These are phyloP conservation scores for Yamadazyma scolyti DNA, from an alignment of 805 yeast species.

Conservation along the genomic window DNA sequence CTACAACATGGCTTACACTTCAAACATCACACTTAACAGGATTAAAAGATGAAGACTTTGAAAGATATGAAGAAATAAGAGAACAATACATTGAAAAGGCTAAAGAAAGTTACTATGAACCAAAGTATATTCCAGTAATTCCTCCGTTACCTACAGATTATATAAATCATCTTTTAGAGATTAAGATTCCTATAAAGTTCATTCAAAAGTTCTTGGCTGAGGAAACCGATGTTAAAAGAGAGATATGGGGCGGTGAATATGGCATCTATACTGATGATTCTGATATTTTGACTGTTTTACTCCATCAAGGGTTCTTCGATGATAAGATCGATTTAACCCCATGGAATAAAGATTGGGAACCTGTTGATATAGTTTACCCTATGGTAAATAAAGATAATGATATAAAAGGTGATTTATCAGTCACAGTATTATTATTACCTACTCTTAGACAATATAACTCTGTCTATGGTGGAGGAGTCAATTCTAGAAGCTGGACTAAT, in stretches of 20 bases:
- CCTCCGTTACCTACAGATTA: conserved; percentile 37
- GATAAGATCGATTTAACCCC: conserved; percentile 26
- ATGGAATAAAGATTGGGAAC: conserved; percentile 30
- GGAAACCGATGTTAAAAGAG: conserved; percentile 25
- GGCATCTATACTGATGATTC: conserved; percentile 94
- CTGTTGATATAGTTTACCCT: conserved; percentile 23
- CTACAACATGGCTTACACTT: conserved; percentile 45
- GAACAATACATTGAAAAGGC: conserved; percentile 21
- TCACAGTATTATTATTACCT: conserved; percentile 65
- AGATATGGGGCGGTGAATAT: conserved; percentile 76
- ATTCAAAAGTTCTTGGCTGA: conserved; percentile 35
- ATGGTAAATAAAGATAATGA: conserved; percentile 15
- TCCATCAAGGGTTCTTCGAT: conserved; percentile 68
- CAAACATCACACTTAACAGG: conserved; percentile 29
- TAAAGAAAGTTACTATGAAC: conserved; percentile 18
- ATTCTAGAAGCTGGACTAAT: conserved; percentile 68
- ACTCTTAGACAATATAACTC: conserved; percentile 63
- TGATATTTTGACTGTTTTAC: conserved; percentile 69
- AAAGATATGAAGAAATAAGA: conserved; percentile 25
- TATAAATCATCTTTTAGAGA: conserved; percentile 44
- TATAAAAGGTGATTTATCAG: conserved; percentile 48
- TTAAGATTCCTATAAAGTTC: conserved; percentile 50
- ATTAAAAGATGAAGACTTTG: conserved; percentile 26
- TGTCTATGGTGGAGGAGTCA: conserved; percentile 60
- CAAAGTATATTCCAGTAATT: conserved; percentile 32